Evolutionary conservation across 2,329 filamentous ascomycete species (phyloP), one percentile per base, ranked within the genome.

Genomic region (Capronia coronata): DNA sequence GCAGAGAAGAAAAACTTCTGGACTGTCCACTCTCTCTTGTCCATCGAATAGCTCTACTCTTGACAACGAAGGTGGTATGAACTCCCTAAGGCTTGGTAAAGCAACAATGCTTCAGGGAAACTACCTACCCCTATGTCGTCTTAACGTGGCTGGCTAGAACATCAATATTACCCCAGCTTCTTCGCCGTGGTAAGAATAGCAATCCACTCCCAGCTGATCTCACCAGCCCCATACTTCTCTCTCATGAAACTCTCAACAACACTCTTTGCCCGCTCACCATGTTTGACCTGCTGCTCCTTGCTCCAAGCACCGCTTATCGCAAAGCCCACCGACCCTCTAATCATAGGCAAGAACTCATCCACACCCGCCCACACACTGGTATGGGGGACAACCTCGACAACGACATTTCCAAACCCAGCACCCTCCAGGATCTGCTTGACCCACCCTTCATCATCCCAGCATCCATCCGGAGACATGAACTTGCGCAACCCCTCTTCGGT

Each of bases 171-270:
- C 6, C 10, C 43, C 10, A 59, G 43, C 49, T 67, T 68, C 40
- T 53, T 58, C 18, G 59, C 64, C 13, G 59, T 63, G 1, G 63
- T 61, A 35, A 68, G 38, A 48, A 67, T 57, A 6, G 65, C 65
- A 19, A 56, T 21, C 54, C 54, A 57, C 13, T 52, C 43, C 54
- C 54, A 57, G 11, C 29, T 40, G 44, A 57, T 47, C 39, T 43
- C 42, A 9, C 42, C 46, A 7, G 52, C 43, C n/a, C 43, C 34
- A 19, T 57, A 57, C 13, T 52, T 57, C 21, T 54, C 23, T 19
- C 18, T 18, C 48, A 57, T 48, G 37, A 49, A 52, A n/a, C 40
- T 46, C 22, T 49, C 45, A 7, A 54, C 38, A 4, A 43, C 51
- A 7, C 23, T 29, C 34, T 38, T 42, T 16, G 51, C 54, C 2